phyloP scores from a whole-genome alignment of 192 early-diverging fungal genomes.

The Gaertneriomyces semiglobifer region DNA sequence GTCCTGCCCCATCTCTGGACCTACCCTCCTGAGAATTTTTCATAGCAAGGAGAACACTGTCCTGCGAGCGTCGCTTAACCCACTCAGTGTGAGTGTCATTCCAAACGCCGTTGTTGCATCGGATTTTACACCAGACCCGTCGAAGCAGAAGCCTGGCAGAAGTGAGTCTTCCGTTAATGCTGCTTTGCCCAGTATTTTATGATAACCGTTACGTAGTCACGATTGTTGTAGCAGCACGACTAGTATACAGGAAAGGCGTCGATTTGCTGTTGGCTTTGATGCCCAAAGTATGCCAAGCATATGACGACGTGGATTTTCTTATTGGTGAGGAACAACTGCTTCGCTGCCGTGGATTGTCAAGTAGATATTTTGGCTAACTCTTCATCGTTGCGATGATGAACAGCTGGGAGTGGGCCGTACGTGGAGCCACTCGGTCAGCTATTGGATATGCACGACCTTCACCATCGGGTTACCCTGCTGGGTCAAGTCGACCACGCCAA shows the following conservation, averaged over 20 bases:
- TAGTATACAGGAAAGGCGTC: constrained; percentile 93
- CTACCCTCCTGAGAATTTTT: not conserved
- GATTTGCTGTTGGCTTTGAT: constrained; percentile 89
- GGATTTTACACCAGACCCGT: constrained; percentile 81
- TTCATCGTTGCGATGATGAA: not conserved
- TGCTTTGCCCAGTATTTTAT: not conserved
- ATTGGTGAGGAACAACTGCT: constrained; percentile 62
- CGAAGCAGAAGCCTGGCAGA: constrained; percentile 41
- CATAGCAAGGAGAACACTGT: constrained; percentile 98
- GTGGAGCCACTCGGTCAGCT: constrained; percentile 96
- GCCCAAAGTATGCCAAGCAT: constrained; percentile 81
- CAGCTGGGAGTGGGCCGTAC: constrained; percentile 92
- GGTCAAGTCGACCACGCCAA: constrained; percentile 79
- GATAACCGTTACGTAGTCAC: constrained; percentile 62
- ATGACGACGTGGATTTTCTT: constrained; percentile 80
- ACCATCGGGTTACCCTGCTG: constrained; percentile 87
- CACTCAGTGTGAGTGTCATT: constrained; percentile 87
- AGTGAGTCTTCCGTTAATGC: not conserved
- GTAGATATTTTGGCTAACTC: not conserved
- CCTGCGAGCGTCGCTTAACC: constrained; percentile 83
- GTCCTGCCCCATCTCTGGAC: not conserved
- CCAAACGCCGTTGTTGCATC: constrained; percentile 96
- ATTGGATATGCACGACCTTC: constrained; percentile 87
- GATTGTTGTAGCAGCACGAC: constrained; percentile 85
- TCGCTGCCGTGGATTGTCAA: not conserved